These are phyloP conservation scores for Calonectria naviculata DNA, from an alignment of 2,329 filamentous ascomycete species.

Conservation along the genomic window DNA sequence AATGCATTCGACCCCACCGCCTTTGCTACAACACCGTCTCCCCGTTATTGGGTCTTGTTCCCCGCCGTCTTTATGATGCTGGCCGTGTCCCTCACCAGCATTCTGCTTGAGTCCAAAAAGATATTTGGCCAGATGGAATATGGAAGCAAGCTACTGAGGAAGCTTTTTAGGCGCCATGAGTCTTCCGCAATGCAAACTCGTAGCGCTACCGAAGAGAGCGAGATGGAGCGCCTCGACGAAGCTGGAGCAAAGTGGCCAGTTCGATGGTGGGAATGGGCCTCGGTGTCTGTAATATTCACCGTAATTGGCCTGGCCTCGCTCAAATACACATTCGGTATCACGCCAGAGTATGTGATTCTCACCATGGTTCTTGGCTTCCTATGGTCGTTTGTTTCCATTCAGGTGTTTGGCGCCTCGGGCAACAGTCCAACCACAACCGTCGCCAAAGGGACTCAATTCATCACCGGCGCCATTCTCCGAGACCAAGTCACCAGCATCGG, in stretches of 20 bases:
- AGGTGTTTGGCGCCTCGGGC: neutral
- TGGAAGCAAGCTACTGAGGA: no score
- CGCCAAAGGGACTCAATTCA: neutral
- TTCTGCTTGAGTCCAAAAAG: no score
- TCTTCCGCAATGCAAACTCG: no score
- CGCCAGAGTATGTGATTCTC: neutral
- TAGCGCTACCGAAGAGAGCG: no score
- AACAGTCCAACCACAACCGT: neutral
- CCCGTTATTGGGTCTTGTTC: slow-evolving; percentile 52
- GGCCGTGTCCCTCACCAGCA: no score
- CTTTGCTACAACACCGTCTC: slow-evolving; percentile 40
- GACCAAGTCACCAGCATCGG: neutral
- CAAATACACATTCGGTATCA: no score
- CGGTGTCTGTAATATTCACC: no score
- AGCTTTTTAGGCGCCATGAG: no score
- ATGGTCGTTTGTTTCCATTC: neutral
- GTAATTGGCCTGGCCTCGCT: neutral
- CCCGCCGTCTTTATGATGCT: slow-evolving; percentile 24
- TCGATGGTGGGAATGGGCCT: no score
- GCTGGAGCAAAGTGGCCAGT: no score
- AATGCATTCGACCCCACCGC: neutral
- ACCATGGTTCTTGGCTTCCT: neutral
- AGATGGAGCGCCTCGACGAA: no score
- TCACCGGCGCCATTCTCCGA: neutral
- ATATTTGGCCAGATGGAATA: no score